A percentile compares a stretch with the other conserved stretches of the same genome.
Conservation (phyloP, 1,284 basidiomycete genomes). For the Omphalotus olearius region DNA sequence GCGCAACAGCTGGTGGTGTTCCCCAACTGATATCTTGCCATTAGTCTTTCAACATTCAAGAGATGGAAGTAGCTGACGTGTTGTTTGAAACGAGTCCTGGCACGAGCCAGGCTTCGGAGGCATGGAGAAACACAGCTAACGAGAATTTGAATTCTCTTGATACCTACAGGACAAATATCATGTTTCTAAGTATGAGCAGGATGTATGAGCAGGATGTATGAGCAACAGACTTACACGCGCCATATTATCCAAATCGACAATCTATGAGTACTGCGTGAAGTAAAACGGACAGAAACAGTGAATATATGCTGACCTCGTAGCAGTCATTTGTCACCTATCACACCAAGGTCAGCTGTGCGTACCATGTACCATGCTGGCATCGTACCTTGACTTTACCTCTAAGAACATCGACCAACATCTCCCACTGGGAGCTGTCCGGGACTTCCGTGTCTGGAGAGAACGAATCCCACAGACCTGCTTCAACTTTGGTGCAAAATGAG, state of each 20-base stretch:
- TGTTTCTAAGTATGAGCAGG: not conserved
- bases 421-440: constrained; percentile 75
- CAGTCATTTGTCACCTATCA: constrained; percentile 58
- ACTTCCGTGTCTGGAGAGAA: constrained; percentile 43
- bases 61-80: constrained; percentile 33
- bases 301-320: constrained; percentile 30
- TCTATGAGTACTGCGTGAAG: constrained; percentile 31
- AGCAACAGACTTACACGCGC: constrained; percentile 51
- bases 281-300: not conserved
- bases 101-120: constrained; percentile 76
- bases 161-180: constrained; percentile 35
- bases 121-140: constrained; percentile 71
- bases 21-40: constrained; percentile 28
- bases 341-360: not conserved
- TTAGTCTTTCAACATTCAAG: constrained; percentile 13
- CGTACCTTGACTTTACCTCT: constrained; percentile 73
- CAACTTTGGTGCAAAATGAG: constrained; percentile 56
- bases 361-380: too few relatives aligned
- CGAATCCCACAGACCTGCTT: constrained; percentile 56
- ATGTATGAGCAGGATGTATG: not conserved
- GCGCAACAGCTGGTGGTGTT: constrained; percentile 51
- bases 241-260: constrained; percentile 75
- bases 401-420: constrained; percentile 79
- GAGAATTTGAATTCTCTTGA: constrained; percentile 76
- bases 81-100: constrained; percentile 65